phyloP scores from a whole-genome alignment of 1,139 yeast genomes.

The Blastobotrys petasosporus region DNA sequence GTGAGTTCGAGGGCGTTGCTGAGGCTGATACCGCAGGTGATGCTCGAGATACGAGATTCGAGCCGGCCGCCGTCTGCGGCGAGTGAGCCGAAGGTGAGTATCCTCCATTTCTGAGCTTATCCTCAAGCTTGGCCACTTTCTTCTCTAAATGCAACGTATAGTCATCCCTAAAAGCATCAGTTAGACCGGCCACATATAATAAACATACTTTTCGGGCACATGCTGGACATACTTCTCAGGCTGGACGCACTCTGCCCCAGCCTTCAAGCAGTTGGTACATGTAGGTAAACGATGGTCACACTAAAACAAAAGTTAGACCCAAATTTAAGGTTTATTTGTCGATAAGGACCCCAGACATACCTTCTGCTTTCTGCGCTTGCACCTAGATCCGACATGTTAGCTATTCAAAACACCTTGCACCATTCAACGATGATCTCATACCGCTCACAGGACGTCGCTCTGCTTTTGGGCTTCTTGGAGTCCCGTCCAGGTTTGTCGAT shows the following conservation, averaged over 20 bases:
- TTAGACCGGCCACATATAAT: neutral
- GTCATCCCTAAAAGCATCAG: conserved; percentile 38
- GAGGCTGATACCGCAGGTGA: too few species aligned
- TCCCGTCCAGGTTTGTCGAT: conserved; percentile 2
- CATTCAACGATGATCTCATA: conserved; percentile 8
- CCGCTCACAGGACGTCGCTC: conserved; percentile 30
- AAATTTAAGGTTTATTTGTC: too few species aligned
- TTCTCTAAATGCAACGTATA: conserved; percentile 49
- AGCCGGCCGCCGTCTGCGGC: too few species aligned
- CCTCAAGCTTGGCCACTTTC: conserved; percentile 45
- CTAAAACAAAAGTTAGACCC: conserved; percentile 18
- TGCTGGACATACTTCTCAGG: conserved; percentile 45
- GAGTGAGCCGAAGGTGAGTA: too few species aligned
- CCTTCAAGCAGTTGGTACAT: conserved; percentile 56
- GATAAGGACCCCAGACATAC: too few species aligned
- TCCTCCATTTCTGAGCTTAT: conserved; percentile 15
- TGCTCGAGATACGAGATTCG: too few species aligned
- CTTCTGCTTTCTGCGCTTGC: conserved; percentile 26
- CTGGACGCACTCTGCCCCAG: conserved; percentile 51
- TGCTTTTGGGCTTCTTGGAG: conserved; percentile 16
- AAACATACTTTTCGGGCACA: conserved; percentile 22
- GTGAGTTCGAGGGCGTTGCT: too few species aligned
- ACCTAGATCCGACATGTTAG: conserved; percentile 12
- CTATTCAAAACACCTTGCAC: neutral
- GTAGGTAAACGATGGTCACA: conserved; percentile 57